A percentile compares a stretch with the other conserved stretches of the same genome.
These are phyloP conservation scores for Pneumocystis sp. DNA, from an alignment of 1,139 yeast genomes.

Conservation along the genomic window DNA sequence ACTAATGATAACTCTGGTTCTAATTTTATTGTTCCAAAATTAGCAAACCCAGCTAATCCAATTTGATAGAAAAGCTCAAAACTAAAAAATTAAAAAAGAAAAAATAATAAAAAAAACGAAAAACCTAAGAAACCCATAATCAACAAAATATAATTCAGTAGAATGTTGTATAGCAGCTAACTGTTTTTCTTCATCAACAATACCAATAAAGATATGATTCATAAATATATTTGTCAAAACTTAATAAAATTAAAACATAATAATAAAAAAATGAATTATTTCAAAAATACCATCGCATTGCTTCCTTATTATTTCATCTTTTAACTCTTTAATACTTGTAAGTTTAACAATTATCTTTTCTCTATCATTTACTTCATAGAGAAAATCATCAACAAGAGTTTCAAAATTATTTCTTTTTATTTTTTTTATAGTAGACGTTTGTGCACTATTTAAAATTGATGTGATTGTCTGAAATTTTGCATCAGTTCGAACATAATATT, in stretches of 20 bases:
- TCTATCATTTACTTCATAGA: slow-evolving; percentile 8
- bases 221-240: slow-evolving; percentile 53
- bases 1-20: slow-evolving; percentile 26
- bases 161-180: slow-evolving; percentile 73
- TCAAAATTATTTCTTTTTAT: not conserved
- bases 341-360: slow-evolving; percentile 21
- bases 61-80: slow-evolving; percentile 67
- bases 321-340: slow-evolving; percentile 37
- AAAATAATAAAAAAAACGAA: not conserved
- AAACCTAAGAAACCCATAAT: slow-evolving; percentile 48
- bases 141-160: slow-evolving; percentile 60
- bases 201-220: slow-evolving; percentile 62
- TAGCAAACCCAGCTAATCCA: slow-evolving; percentile 62
- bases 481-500: not conserved
- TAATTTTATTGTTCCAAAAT: slow-evolving; percentile 50
- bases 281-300: not conserved
- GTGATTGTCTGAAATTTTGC: not conserved
- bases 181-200: slow-evolving; percentile 57
- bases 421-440: not conserved
- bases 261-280: not conserved
- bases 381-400: not conserved
- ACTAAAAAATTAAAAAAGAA: slow-evolving; percentile 17
- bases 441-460: not conserved
- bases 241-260: slow-evolving; percentile 30
- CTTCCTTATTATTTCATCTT: not conserved